Evolutionary conservation across 805 yeast species (phyloP).

Genomic region (Candida anglica): DNA sequence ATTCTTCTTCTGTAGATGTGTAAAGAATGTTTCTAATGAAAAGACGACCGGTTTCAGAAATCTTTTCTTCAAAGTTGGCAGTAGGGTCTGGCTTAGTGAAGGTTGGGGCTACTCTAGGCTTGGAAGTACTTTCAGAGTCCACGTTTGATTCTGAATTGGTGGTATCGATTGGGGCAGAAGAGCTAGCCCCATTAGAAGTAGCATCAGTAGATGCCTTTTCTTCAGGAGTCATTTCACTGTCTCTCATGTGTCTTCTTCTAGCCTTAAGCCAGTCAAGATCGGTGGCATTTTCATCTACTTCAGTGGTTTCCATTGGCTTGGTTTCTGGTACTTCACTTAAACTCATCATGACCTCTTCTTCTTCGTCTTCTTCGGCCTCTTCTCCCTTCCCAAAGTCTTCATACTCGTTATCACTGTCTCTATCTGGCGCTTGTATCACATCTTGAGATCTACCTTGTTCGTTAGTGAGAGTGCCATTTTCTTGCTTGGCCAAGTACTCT

Average conservation of each 20-base stretch:
- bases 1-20: constrained; percentile 75
- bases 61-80: constrained; percentile 38
- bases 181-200: neutral
- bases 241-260: constrained; percentile 65
- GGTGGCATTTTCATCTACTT: constrained; percentile 43
- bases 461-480: constrained; percentile 7
- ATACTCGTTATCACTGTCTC: constrained; percentile 50
- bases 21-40: constrained; percentile 85
- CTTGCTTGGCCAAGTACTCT: constrained; percentile 31
- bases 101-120: constrained; percentile 2
- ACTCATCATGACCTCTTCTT: constrained; percentile 50
- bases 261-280: constrained; percentile 86
- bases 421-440: constrained; percentile 37
- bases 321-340: constrained; percentile 20
- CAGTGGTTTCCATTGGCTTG: constrained; percentile 17
- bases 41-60: constrained; percentile 70
- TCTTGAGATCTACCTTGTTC: constrained; percentile 16
- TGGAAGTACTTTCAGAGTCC: constrained; percentile 13
- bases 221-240: constrained; percentile 17
- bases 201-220: constrained; percentile 5
- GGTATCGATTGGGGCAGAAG: neutral
- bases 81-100: constrained; percentile 38
- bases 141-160: neutral
- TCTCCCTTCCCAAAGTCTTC: constrained; percentile 38
- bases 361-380: constrained; percentile 27